Evolutionary conservation across 2,329 filamentous ascomycete species (phyloP), one percentile per base, ranked within the genome.

Genomic region (Ceratocystis colombiana): DNA sequence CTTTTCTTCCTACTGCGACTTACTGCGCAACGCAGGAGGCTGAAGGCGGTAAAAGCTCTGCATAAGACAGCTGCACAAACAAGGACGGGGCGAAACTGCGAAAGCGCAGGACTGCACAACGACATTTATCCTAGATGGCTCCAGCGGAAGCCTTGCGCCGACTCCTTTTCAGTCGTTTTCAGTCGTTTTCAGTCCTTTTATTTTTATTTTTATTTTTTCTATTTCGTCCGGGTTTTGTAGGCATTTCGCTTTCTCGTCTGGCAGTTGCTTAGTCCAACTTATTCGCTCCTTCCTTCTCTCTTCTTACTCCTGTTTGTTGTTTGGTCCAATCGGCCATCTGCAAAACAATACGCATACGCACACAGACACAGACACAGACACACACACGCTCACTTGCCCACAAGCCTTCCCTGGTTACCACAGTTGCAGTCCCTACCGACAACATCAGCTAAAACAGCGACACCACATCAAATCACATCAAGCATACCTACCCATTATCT

Each of bases 31-130:
- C 28, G 28, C 55, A 59, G 30, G 55, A 59, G 55, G 33, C 55
- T 33, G 10, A 59, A 59, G 55, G 55, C 55, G 55, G 55, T 59
- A 59, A 59, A 59, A 59, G 28, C 55, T 59, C 55, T 59, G 55
- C 55, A 59, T 37, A 59, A 59, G 55, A 59, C 55, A 59, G 28
- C 55, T 59, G 25, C 55, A 59, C 28, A 59, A 37, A 37, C 20
- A 25, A 41, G 37, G 22, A 53, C 22, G 7, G n/a, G 12, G 15
- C 28, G 37, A 10, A 41, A 12, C 10, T 41, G 3, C 37, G 37
- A 41, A 15, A 41, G 10, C 37, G 37, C 37, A 41, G 37, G 37
- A 59, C 55, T 37, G 55, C 55, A 59, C 30, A 37, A 12, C 28
- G 55, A 30, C 55, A n/a, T 37, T 37, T 17, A 17, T 59, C n/a